A percentile compares a stretch with the other conserved stretches of the same genome.
These are phyloP conservation scores for Coniochaeta sp. DNA, from an alignment of 2,329 filamentous ascomycete genomes.

Conservation along the genomic window DNA sequence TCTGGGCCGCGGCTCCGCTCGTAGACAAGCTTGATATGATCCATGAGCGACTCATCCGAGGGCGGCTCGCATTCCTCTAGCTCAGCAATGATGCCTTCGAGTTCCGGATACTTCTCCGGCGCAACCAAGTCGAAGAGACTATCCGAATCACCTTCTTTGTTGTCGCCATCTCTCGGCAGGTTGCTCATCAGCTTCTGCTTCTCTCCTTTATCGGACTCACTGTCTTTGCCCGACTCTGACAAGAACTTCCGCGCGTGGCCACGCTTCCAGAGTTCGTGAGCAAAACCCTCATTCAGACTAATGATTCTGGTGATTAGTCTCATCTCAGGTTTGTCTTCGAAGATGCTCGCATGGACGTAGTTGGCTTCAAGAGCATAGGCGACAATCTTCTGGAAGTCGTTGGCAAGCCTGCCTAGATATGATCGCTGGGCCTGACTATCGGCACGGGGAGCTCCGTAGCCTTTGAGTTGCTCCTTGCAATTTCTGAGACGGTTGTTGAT, in stretches of 20 bases:
- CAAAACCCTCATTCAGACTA: slow-evolving; percentile 28
- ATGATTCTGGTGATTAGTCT: slow-evolving; percentile 30
- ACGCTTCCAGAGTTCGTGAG: slow-evolving; percentile 13
- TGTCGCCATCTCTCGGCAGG: too few species aligned
- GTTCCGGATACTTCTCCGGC: slow-evolving; percentile 9
- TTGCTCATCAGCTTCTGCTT: too few species aligned
- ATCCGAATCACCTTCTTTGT: too few species aligned
- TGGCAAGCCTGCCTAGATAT: slow-evolving; percentile 25
- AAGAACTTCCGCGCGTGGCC: slow-evolving; percentile 20
- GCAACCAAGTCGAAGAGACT: too few species aligned
- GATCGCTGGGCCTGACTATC: slow-evolving; percentile 22
- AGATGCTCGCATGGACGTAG: slow-evolving; percentile 23
- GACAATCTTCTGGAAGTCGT: slow-evolving; percentile 19
- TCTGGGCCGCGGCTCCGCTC: slow-evolving; percentile 41
- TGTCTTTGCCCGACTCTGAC: not conserved
- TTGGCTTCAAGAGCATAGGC: slow-evolving; percentile 24
- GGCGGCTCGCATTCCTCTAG: slow-evolving; percentile 12
- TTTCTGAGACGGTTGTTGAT: slow-evolving; percentile 7
- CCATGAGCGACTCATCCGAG: slow-evolving; percentile 25
- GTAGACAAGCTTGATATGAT: slow-evolving; percentile 36
- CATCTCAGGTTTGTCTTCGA: slow-evolving; percentile 15
- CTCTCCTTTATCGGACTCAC: too few species aligned
- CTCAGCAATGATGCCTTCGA: slow-evolving; percentile 19
- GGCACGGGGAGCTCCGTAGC: slow-evolving; percentile 22
- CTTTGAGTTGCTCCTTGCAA: slow-evolving; percentile 10